A percentile compares a stretch with the other conserved stretches of the same genome.
Conservation (phyloP, 1,284 basidiomycete species). For the Malassezia furfur region DNA sequence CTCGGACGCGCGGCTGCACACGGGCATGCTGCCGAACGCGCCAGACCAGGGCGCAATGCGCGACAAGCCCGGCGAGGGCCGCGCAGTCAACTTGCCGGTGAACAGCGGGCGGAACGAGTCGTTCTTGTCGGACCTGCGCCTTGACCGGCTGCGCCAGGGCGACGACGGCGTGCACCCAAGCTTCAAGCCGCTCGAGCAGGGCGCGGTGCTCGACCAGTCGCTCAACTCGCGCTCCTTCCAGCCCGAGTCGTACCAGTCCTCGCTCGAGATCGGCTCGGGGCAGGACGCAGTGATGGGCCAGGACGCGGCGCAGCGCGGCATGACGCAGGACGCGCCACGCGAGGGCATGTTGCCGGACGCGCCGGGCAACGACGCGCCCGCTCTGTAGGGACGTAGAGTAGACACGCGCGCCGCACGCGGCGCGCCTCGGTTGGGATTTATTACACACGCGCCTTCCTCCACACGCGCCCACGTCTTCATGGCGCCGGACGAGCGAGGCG, state of each 20-base stretch:
- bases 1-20: constrained; percentile 10
- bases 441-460: not conserved
- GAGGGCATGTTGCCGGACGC: constrained; percentile 7
- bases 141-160: constrained; percentile 17
- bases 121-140: constrained; percentile 15
- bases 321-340: constrained; percentile 3
- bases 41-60: not conserved
- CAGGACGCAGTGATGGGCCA: constrained; percentile 5
- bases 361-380: constrained; percentile 1
- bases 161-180: constrained; percentile 15
- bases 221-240: constrained; percentile 14
- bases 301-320: not conserved
- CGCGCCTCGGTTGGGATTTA: not conserved
- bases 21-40: not conserved
- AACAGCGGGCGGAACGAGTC: constrained; percentile 4
- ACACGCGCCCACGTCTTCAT: not conserved
- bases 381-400: constrained; percentile 2
- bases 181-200: constrained; percentile 17
- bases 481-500: not conserved
- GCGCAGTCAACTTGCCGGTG: not conserved
- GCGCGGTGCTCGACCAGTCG: constrained; percentile 14
- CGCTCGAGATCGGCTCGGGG: constrained; percentile 1
- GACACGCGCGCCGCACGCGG: not conserved
- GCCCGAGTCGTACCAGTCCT: constrained; percentile 14
- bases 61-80: constrained; percentile 4